phyloP scores from a whole-genome alignment of 306 rosid species.

The cucumber (Cucumis sativus) region Cucumber_9930_V3 NC_026657.2:34460001-34460500 shows the following conservation, averaged over 20 bases:
- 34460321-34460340: neutral
- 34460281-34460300: constrained; percentile 60
- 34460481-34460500: neutral
- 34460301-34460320: constrained; percentile 72
- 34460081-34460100: constrained; percentile 72
- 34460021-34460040: neutral
- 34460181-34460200: constrained; percentile 25
- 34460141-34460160: constrained; percentile 64
- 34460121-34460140: constrained; percentile 67
- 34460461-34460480: neutral
- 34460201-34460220: constrained; percentile 7
- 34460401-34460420: neutral
- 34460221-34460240: constrained; percentile 14
- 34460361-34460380: neutral
- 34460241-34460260: constrained; percentile 34
- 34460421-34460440: neutral
- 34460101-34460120: constrained; percentile 97
- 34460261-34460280: constrained; percentile 46
- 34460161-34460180: constrained; percentile 85
- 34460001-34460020: neutral
- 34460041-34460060: neutral
- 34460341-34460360: neutral
- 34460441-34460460: neutral
- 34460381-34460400: neutral
- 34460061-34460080: neutral